Conservation (phyloP, 2,329 filamentous ascomycete genomes). For the Canariomyces notabilis region DNA sequence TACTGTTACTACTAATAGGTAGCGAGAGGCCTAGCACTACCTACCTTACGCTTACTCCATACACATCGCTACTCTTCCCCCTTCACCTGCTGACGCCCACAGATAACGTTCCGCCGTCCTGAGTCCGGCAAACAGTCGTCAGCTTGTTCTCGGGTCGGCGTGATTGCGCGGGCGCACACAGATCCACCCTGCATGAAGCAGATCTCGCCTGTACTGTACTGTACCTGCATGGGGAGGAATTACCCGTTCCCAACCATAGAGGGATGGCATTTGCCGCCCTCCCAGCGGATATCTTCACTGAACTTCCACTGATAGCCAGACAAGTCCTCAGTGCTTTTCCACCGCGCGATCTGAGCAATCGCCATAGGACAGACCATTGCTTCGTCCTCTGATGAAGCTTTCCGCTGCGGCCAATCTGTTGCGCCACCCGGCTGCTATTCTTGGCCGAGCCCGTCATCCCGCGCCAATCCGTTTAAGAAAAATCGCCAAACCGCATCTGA, state of each 20-base stretch:
- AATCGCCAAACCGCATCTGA: too few relatives aligned
- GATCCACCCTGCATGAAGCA: conserved; percentile 8
- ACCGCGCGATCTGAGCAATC: conserved; percentile 12
- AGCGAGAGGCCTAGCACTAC: not conserved
- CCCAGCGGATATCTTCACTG: not conserved
- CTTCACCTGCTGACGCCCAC: too few relatives aligned
- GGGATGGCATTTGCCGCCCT: conserved; percentile 6
- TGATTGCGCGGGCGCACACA: not conserved
- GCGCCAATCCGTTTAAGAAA: not conserved
- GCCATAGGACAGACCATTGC: conserved; percentile 10
- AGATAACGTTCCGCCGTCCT: not conserved
- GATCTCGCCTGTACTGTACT: conserved; percentile 1
- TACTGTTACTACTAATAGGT: conserved; percentile 7
- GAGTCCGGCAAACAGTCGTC: too few relatives aligned
- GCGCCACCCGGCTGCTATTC: conserved; percentile 15
- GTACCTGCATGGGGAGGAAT: not conserved
- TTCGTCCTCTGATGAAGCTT: not conserved
- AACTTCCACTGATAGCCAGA: not conserved
- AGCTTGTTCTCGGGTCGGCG: not conserved
- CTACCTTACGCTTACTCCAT: too few relatives aligned
- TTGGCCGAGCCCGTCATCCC: conserved; percentile 2
- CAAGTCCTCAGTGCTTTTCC: conserved; percentile 1
- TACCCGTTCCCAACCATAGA: not conserved
- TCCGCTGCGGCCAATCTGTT: conserved; percentile 7
- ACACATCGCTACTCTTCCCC: too few relatives aligned